Evolutionary conservation across 2,329 filamentous ascomycete species (phyloP).

Genomic region (Cytospora leucostoma): DNA sequence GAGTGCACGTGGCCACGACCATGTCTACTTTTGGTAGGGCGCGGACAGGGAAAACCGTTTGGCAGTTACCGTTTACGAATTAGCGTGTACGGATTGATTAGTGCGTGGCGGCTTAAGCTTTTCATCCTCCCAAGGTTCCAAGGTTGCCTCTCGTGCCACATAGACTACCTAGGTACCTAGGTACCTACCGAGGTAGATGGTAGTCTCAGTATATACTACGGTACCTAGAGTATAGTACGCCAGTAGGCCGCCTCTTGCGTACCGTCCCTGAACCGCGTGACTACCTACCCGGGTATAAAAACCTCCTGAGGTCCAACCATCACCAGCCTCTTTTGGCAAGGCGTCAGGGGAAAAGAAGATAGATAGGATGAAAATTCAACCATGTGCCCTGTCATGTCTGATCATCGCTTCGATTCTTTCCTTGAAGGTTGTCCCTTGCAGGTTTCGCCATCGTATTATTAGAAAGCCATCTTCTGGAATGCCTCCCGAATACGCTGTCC

Average conservation of each 20-base stretch:
- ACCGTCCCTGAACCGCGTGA: neutral
- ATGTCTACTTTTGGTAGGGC: neutral
- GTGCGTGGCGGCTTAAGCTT: conserved; percentile 17
- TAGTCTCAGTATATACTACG: neutral
- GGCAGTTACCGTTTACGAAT: neutral
- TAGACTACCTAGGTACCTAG: neutral
- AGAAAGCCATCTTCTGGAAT: conserved; percentile 12
- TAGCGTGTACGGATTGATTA: neutral
- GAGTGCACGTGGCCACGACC: neutral
- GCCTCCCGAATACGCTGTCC: conserved; percentile 6
- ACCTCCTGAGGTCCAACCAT: neutral
- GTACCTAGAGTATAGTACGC: neutral
- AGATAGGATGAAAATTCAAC: neutral
- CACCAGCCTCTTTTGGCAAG: conserved; percentile 1
- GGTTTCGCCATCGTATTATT: neutral
- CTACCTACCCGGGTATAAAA: neutral
- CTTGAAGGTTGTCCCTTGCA: neutral
- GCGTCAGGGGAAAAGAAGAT: neutral
- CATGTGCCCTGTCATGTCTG: neutral
- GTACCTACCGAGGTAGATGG: too few species aligned
- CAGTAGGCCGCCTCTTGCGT: neutral
- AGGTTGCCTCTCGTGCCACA: too few species aligned
- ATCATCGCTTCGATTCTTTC: neutral
- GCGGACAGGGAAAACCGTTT: neutral
- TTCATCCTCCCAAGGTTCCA: neutral